Percentiles rank a stretch among this genome's conserved stretches.
phyloP scores from a whole-genome alignment of 2,329 filamentous ascomycete species.

The Berkeleyomyces basicola region DNA sequence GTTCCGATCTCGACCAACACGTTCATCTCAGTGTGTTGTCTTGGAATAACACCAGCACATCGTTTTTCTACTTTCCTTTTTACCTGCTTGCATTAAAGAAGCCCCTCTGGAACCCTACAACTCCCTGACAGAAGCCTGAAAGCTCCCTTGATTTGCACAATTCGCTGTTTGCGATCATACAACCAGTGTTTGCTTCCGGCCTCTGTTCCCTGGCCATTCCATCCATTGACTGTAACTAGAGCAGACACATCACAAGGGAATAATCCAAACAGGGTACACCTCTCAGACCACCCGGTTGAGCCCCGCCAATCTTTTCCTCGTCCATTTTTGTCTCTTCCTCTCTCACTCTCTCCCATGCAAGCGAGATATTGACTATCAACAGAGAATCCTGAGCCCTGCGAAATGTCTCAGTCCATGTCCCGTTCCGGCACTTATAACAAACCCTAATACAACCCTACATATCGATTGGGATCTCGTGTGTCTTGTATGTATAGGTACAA shows the following conservation, averaged over 20 bases:
- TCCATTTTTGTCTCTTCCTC: not conserved
- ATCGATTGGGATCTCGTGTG: not conserved
- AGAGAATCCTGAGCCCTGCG: not conserved
- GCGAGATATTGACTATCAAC: not conserved
- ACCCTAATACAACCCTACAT: not conserved
- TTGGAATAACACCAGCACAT: too few relatives aligned
- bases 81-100: too few relatives aligned
- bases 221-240: too few relatives aligned
- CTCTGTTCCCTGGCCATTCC: too few relatives aligned
- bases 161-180: too few relatives aligned
- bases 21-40: too few relatives aligned
- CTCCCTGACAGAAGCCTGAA: too few relatives aligned
- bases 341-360: not conserved
- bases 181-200: too few relatives aligned
- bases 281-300: not conserved
- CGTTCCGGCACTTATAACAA: not conserved
- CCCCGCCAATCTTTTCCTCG: not conserved
- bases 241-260: not conserved
- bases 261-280: not conserved
- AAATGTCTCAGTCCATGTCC: not conserved
- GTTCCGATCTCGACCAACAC: too few relatives aligned
- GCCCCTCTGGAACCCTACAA: too few relatives aligned
- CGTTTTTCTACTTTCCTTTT: too few relatives aligned
- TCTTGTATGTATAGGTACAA: not conserved
- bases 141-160: too few relatives aligned